Base-by-base conservation (phyloP, 345 rosid genomes). In the Dovyalis caffra region DNA sequence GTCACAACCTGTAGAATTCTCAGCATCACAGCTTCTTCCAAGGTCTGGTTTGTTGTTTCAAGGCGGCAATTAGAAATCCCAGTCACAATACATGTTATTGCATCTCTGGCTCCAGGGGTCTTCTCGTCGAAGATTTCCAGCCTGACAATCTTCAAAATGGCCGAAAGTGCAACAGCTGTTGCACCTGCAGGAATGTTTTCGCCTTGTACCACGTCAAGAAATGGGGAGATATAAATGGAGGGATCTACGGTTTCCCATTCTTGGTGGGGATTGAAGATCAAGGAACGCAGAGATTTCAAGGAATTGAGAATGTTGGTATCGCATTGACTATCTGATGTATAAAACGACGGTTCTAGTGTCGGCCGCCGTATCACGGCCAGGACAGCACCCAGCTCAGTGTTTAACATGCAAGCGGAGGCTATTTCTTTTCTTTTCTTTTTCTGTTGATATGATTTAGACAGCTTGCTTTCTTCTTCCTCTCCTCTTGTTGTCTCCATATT, bases 211-310 rank as follows among this genome's bases (percentile, higher is more conserved):
- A 90, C 96, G 45, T 95, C 98, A 14, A 95, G 90, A 64, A 95
- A 95, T 1, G 98, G 95, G 23, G 92, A 82, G 9, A 95, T 84
- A 38, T 95, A 95, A 67, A 91, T 81, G 26, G 91, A 86, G 12
- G 99, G 99, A 82, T 92, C 97, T 2, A 90, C 81, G 53, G 84
- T 78, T 0, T 88, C 86, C 98, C 98, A 95, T 45, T 91, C 91
- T 47, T 95, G 97, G 32, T 88, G 98, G 20, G 99, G 99, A 77
- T 89, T 95, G 87, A 95, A 95, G 37, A 95, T 89, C 65, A 91
- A 84, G 11, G 91, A 83, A 21, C 99, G 88, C 0, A 95, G 75
- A 4, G 99, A 90, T 80, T 91, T 95, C 0, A 95, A 57, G 64
- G 98, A 89, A 28, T 92, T 94, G 63, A 85, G 81, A 20, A 86